These are phyloP conservation scores for Punica granatum DNA, from an alignment of 345 rosid genomes.

Conservation along the genomic window DNA sequence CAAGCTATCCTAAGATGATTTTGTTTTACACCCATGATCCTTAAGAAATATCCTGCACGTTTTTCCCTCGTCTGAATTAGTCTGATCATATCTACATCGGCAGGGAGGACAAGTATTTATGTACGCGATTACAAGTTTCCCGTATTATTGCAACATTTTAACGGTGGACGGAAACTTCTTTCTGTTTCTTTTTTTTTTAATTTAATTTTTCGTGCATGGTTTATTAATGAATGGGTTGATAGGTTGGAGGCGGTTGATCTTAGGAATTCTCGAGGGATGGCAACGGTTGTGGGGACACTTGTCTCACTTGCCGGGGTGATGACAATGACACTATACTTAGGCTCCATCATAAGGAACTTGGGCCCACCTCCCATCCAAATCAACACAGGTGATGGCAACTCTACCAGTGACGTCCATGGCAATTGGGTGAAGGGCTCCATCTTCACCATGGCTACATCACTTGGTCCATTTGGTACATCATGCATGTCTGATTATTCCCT, in stretches of 20 bases:
- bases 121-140: no score
- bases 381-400: neutral
- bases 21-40: no score
- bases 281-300: constrained; percentile 42
- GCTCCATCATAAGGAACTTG: constrained; percentile 31
- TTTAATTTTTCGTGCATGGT: no score
- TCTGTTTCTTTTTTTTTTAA: no score
- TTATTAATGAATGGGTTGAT: neutral
- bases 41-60: no score
- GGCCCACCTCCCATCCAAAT: constrained; percentile 36
- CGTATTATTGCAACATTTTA: no score
- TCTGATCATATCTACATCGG: no score
- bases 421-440: constrained; percentile 58
- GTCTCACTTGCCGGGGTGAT: constrained; percentile 49
- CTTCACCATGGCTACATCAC: constrained; percentile 51
- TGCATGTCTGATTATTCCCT: constrained; percentile 36
- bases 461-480: constrained; percentile 56
- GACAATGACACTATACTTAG: constrained; percentile 49
- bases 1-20: no score
- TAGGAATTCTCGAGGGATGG: constrained; percentile 41
- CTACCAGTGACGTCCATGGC: constrained; percentile 18
- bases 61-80: no score
- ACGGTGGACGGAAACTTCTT: no score
- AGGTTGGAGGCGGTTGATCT: constrained; percentile 52
- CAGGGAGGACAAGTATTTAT: no score